Evolutionary conservation across 139 green algal species (phyloP).

Genomic region (Tetradesmus lagerheimii): DNA sequence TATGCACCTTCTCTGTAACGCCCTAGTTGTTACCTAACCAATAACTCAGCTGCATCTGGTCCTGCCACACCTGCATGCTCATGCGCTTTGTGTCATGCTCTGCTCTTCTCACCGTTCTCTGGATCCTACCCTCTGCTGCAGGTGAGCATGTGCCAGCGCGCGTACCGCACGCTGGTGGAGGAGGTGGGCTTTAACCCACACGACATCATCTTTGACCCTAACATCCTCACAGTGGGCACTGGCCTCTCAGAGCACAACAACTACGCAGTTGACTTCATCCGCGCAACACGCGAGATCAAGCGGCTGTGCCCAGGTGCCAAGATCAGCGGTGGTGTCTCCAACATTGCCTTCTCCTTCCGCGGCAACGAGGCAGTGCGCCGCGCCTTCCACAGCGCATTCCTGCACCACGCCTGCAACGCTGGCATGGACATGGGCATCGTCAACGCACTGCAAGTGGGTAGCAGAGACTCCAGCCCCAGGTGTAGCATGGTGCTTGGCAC

Average conservation of each 20-base stretch:
- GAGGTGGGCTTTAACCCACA: conserved; percentile 95
- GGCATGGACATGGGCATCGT: conserved; percentile 99
- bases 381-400: conserved; percentile 91
- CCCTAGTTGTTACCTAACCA: too few species aligned
- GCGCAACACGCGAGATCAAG: conserved; percentile 95
- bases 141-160: conserved; percentile 94
- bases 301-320: conserved; percentile 93
- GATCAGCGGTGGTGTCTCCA: conserved; percentile 97
- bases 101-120: neutral
- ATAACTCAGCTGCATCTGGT: too few species aligned
- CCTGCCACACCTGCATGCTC: too few species aligned
- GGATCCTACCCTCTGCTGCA: conserved; percentile 46
- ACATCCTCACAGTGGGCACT: conserved; percentile 98
- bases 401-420: conserved; percentile 93
- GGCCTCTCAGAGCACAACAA: conserved; percentile 99
- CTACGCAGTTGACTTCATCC: conserved; percentile 99
- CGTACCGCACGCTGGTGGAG: conserved; percentile 97
- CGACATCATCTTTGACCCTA: conserved; percentile 99
- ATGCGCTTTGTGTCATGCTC: too few species aligned
- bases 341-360: conserved; percentile 99
- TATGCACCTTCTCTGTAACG: too few species aligned
- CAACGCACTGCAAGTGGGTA: conserved; percentile 86
- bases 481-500: neutral
- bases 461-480: neutral
- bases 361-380: conserved; percentile 95